Conservation (phyloP, 305 asterid species). For the Withania somnifera region DNA sequence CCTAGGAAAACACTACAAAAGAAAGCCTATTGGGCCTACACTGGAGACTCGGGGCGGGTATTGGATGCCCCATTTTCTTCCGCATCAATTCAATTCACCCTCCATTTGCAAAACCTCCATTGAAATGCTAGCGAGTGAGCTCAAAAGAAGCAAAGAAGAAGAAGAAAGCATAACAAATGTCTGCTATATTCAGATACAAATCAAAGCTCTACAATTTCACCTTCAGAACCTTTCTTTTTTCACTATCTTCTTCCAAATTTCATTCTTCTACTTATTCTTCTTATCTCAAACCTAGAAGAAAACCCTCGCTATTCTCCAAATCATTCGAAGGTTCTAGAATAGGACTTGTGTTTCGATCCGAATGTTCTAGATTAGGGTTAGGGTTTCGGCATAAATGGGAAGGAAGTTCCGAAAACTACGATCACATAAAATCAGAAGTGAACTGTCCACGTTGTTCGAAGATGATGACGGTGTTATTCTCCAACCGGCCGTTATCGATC, state of each 20-base stretch:
- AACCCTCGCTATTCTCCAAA: constrained; percentile 6
- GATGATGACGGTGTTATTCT: constrained; percentile 54
- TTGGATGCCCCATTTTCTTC: not conserved
- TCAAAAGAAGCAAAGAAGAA: not conserved
- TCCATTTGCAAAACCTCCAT: not conserved
- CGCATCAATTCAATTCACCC: not conserved
- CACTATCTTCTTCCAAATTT: constrained; percentile 15
- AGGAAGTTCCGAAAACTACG: constrained; percentile 60
- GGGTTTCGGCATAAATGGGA: constrained; percentile 60
- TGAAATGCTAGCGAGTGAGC: not conserved
- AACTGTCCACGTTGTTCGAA: constrained; percentile 79
- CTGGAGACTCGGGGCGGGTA: not conserved
- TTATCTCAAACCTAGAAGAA: constrained; percentile 14
- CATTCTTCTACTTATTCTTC: constrained; percentile 10
- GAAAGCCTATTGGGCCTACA: not conserved
- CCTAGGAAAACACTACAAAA: too few relatives aligned
- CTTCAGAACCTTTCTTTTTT: constrained; percentile 8
- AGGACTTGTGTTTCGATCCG: not conserved
- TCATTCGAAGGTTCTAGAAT: constrained; percentile 5
- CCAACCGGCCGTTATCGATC: constrained; percentile 79
- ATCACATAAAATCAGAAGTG: constrained; percentile 62
- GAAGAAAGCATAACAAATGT: constrained; percentile 24
- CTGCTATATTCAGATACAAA: constrained; percentile 31
- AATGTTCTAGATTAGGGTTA: constrained; percentile 19
- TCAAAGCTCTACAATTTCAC: constrained; percentile 34